phyloP scores from a whole-genome alignment of 2,329 filamentous ascomycete species.

The Colletotrichum horii region DNA sequence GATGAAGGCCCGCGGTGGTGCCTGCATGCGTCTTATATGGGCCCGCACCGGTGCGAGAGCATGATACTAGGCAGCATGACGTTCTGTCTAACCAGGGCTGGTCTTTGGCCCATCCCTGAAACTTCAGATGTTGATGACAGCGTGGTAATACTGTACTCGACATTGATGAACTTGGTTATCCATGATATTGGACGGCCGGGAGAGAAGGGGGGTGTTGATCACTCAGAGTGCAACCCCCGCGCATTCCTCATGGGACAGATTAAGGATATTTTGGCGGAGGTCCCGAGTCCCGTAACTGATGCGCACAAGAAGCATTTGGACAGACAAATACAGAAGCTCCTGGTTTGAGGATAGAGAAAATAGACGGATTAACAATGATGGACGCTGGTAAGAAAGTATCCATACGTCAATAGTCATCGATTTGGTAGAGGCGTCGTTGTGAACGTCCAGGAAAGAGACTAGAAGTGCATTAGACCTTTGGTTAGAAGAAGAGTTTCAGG shows the following conservation, averaged over 20 bases:
- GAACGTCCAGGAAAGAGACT: background rate
- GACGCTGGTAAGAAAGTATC: background rate
- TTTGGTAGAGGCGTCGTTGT: background rate
- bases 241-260: conserved; percentile 21
- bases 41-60: conserved; percentile 38
- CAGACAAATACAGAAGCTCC: conserved; percentile 10
- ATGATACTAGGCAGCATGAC: conserved; percentile 41
- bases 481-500: background rate
- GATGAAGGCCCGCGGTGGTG: conserved; percentile 38
- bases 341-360: background rate
- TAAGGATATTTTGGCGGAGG: conserved; percentile 24
- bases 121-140: conserved; percentile 27
- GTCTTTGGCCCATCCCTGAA: conserved; percentile 36
- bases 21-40: conserved; percentile 36
- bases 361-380: background rate
- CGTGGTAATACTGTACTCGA: conserved; percentile 26
- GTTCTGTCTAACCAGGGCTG: conserved; percentile 35
- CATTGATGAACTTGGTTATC: conserved; percentile 29
- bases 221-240: conserved; percentile 27
- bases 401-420: background rate
- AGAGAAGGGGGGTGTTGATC: conserved; percentile 17
- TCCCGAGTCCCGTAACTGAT: conserved; percentile 16
- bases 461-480: background rate
- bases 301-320: conserved; percentile 14
- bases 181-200: conserved; percentile 28